These are phyloP conservation scores for Trichoderma hamatum DNA, from an alignment of 2,329 filamentous ascomycete genomes.

Conservation along the genomic window DNA sequence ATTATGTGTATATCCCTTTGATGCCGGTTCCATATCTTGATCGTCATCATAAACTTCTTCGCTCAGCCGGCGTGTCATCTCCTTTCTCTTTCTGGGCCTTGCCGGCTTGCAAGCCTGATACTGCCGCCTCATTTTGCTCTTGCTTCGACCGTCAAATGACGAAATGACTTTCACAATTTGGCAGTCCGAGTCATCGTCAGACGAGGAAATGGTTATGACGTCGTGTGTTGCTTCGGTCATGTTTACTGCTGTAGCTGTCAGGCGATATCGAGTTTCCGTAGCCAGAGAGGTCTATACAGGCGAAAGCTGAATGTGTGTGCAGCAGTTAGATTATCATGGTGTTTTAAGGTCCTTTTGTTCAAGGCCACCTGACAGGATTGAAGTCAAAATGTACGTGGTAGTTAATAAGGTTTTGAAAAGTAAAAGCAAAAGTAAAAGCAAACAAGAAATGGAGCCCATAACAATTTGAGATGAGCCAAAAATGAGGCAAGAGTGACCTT, in stretches of 20 bases:
- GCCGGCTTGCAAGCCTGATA: background rate
- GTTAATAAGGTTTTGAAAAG: background rate
- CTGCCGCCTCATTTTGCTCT: slow-evolving; percentile 7
- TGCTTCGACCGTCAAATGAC: background rate
- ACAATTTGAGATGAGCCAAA: background rate
- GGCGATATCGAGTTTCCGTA: background rate
- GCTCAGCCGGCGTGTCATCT: background rate
- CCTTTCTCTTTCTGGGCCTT: background rate
- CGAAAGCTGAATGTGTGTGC: background rate
- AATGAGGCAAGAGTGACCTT: slow-evolving; percentile 9
- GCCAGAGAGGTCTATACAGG: background rate
- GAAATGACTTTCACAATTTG: slow-evolving; percentile 6
- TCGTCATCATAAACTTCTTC: background rate
- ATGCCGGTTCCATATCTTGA: background rate
- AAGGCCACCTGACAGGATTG: no score
- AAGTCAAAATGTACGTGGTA: background rate
- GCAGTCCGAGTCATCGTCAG: slow-evolving; percentile 13
- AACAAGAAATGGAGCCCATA: background rate
- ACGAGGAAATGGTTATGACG: slow-evolving; percentile 1
- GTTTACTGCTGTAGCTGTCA: background rate
- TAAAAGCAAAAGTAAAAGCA: background rate
- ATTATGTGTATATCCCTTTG: background rate
- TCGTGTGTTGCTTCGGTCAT: background rate
- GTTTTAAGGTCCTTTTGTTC: no score
- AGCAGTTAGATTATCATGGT: no score